Base-by-base conservation (phyloP, 306 rosid genomes). In the Sphenostylis stenocarpa region DNA sequence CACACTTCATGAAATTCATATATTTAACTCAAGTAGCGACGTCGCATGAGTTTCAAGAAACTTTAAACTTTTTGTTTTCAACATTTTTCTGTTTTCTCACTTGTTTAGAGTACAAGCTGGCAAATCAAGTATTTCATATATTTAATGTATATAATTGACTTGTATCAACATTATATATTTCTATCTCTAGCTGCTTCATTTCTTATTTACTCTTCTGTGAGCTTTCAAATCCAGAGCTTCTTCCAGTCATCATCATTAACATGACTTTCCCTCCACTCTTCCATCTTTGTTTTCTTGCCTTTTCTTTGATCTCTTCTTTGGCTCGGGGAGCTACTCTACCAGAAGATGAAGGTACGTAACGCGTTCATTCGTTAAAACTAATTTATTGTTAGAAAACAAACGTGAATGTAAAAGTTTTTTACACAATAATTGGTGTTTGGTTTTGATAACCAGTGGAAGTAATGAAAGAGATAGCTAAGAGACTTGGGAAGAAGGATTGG, bases 401-500 rank as follows among this genome's bases (percentile, higher is more conserved):
- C 4, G 3, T 29, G 4, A 29, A 29, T 29, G 33, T 3, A 29
- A n/a, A n/a, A n/a, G n/a, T n/a, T n/a, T n/a, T n/a, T n/a, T n/a
- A n/a, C n/a, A n/a, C n/a, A n/a, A n/a, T n/a, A n/a, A n/a, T n/a
- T 60, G 47, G 1, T 13, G 29, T 7, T 15, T 48, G 72, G 31
- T 17, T 49, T 28, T 31, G 5, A 14, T 23, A 34, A 38, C 0
- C 38, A 80, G 87, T 76, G 74, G n/a, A 51, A 76, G 77, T 16
- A 21, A 61, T 73, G 83, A 66, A 57, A 20, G 77, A 75, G 3
- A 81, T 81, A 75, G 84, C 1, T n/a, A 48, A 68, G 77, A 75
- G 3, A 68, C 5, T 66, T 36, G 67, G 78, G 29, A 72, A 74
- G 77, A 73, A 82, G 7, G 53, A 33, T 56, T 56, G 84, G 84